A percentile compares a stretch with the other conserved stretches of the same genome.
phyloP scores from a whole-genome alignment of 2,329 filamentous ascomycete genomes.

The Alternaria longipes region DNA sequence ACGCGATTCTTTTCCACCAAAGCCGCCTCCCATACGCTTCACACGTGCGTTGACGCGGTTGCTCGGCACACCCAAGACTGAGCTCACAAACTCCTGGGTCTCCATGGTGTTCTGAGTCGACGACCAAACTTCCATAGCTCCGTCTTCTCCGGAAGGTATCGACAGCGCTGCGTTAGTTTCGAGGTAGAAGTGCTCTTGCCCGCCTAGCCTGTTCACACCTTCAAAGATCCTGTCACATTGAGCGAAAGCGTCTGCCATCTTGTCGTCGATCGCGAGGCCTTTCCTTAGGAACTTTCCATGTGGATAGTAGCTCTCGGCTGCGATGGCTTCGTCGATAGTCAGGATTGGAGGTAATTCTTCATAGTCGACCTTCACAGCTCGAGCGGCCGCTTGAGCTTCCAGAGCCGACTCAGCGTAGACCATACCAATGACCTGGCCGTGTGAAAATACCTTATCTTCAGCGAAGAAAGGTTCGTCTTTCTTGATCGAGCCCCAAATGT shows the following conservation, averaged over 20 bases:
- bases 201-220: constrained; percentile 86
- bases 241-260: constrained; percentile 76
- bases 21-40: constrained; percentile 90
- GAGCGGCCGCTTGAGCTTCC: constrained; percentile 79
- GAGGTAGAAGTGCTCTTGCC: constrained; percentile 96
- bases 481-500: constrained; percentile 86
- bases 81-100: constrained; percentile 72
- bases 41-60: constrained; percentile 92
- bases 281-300: constrained; percentile 82
- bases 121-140: constrained; percentile 85
- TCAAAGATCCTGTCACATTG: constrained; percentile 82
- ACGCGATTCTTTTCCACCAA: constrained; percentile 92
- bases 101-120: constrained; percentile 54
- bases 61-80: constrained; percentile 80
- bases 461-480: constrained; percentile 90
- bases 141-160: constrained; percentile 88
- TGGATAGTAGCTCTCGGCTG: constrained; percentile 83
- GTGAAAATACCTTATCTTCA: constrained; percentile 83
- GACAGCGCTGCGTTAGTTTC: constrained; percentile 88
- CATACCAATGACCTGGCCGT: constrained; percentile 90
- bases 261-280: constrained; percentile 61
- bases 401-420: constrained; percentile 81
- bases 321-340: constrained; percentile 93
- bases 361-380: constrained; percentile 86
- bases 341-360: constrained; percentile 87